Evolutionary conservation across 1,284 basidiomycete genomes (phyloP), one percentile per base, ranked within the genome.

Genomic region (Taiwanofungus camphoratus): DNA sequence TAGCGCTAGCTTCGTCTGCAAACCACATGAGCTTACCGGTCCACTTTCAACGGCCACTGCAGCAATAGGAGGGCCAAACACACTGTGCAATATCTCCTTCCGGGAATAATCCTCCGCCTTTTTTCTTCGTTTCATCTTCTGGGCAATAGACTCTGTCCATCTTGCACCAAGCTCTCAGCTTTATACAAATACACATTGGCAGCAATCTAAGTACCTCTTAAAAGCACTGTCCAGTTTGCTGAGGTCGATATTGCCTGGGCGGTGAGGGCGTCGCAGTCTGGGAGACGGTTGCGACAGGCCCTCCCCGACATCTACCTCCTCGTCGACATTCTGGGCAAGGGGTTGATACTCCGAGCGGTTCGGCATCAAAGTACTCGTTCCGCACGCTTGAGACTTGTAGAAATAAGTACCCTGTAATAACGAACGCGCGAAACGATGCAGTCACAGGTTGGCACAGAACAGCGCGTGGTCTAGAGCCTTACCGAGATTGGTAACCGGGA

Each of bases 61-160:
- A 47, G 63, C 49, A 15, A 77, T 58, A 29, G 69, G 66, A 29
- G 82, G 82, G 42, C 86, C 86, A 53, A 90, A 90, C 4, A 87
- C 83, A 59, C 83, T 89, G 48, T 78, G 76, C 71, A 78, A 79
- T 56, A 92, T 87, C 59, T 79, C 77, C 67, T 77, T 81, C 56
- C 73, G 74, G 30, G 75, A 73, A 53, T 78, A 70, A 46, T 77
- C 77, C 42, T 76, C 70, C 21, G 73, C 71, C 63, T 83, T 87
- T 74, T 87, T 88, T 69, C 78, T 82, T 42, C 82, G 75, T 57
- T 84, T 87, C 42, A 89, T 77, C 62, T 85, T 87, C 66, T 88
- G 82, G 1, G 86, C 80, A 52, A 90, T 87, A 44, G 78, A 82
- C 54, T 85, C 79, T n/a, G 87, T 89, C 87, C 87, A 89, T 60